A percentile compares a stretch with the other conserved stretches of the same genome.
Conservation (phyloP, 345 rosid genomes). For the Zanthoxylum bungeanum region DNA sequence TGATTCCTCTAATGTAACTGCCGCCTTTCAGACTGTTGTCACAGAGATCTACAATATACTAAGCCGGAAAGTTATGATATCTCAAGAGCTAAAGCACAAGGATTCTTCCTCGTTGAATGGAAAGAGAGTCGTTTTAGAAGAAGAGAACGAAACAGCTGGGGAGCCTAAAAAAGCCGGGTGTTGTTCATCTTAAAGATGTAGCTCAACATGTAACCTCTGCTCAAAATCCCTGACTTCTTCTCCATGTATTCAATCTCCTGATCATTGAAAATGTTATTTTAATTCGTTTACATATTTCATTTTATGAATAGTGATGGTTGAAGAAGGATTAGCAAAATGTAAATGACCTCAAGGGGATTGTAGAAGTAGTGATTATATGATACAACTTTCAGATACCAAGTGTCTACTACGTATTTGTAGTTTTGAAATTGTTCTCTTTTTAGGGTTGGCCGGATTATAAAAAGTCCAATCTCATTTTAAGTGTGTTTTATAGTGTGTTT, state of each 20-base stretch:
- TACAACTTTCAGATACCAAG: not conserved
- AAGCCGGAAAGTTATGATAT: constrained; percentile 84
- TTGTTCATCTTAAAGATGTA: constrained; percentile 42
- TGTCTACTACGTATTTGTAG: not conserved
- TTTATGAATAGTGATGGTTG: constrained; percentile 18
- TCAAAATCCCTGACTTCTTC: constrained; percentile 19
- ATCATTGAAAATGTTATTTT: constrained; percentile 16
- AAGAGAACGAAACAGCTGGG: constrained; percentile 16
- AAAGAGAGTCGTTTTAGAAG: constrained; percentile 63
- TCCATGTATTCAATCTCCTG: constrained; percentile 26
- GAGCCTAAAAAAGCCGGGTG: constrained; percentile 57
- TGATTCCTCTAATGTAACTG: constrained; percentile 81
- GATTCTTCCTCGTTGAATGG: constrained; percentile 60
- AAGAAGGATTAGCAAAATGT: constrained; percentile 29
- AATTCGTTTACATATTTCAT: not conserved
- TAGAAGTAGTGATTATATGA: not conserved
- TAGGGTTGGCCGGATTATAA: no score
- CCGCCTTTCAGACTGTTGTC: constrained; percentile 94
- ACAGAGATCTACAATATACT: constrained; percentile 85
- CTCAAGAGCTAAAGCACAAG: constrained; percentile 69
- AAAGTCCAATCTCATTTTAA: no score
- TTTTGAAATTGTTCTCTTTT: not conserved
- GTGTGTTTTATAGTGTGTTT: no score
- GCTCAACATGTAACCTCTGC: not conserved
- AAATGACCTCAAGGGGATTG: constrained; percentile 20